These are phyloP conservation scores for Naegleria fowleri DNA, from an alignment of 208 protist species.

Conservation along the genomic window DNA sequence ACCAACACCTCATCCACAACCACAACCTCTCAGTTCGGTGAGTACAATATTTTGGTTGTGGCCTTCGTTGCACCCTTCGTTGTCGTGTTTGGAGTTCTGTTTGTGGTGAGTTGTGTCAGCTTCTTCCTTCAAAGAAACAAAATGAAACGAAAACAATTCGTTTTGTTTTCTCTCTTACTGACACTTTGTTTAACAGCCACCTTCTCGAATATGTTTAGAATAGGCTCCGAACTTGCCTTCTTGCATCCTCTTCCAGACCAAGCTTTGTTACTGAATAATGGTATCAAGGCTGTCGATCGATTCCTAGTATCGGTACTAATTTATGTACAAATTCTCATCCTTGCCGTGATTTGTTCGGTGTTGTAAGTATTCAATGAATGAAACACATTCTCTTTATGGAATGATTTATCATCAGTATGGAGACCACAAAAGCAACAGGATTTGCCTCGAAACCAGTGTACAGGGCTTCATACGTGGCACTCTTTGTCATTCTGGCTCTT, in stretches of 20 bases:
- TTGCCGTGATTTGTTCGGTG: neutral
- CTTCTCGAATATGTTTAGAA: neutral
- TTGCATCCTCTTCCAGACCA: neutral
- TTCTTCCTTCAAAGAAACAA: neutral
- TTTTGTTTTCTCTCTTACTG: neutral
- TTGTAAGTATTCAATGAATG: neutral
- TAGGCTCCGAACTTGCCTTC: neutral
- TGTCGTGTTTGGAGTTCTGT: neutral
- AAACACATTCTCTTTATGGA: neutral
- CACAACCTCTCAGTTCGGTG: no score
- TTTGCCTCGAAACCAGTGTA: neutral
- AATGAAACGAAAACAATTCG: neutral
- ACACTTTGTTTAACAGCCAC: neutral
- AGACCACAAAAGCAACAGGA: neutral
- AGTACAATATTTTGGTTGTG: neutral
- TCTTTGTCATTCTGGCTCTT: neutral
- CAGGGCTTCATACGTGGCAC: neutral
- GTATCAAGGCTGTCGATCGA: neutral
- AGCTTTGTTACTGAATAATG: neutral
- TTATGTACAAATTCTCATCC: neutral
- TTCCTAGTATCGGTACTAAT: neutral
- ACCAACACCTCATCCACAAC: no score
- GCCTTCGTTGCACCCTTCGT: neutral
- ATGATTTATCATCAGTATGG: neutral
- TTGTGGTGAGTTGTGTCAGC: neutral